These are phyloP conservation scores for Hypoxylon trugodes DNA, from an alignment of 495 filamentous ascomycete species.

Conservation along the genomic window DNA sequence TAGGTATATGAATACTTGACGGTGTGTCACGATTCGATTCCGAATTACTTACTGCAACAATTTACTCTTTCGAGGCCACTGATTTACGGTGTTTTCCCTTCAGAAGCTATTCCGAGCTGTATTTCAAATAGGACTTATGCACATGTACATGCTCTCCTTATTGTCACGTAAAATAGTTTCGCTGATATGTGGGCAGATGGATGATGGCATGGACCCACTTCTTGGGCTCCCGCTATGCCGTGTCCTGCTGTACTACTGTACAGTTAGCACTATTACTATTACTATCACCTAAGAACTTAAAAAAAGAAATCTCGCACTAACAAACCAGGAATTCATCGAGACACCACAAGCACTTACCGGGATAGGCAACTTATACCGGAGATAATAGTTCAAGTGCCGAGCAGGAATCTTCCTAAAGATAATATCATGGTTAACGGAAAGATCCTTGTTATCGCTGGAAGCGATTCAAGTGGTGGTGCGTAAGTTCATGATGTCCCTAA, in stretches of 20 bases:
- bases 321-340: background rate
- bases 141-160: background rate
- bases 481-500: conserved; percentile 56
- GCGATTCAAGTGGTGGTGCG: conserved; percentile 89
- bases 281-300: conserved; percentile 12
- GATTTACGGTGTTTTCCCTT: no score
- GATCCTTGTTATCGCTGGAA: conserved; percentile 84
- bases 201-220: conserved; percentile 21
- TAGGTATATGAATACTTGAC: background rate
- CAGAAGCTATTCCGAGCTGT: no score
- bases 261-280: background rate
- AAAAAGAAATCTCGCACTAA: conserved; percentile 26
- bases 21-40: no score
- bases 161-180: conserved; percentile 3
- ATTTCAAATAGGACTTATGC: background rate
- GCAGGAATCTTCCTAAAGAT: background rate
- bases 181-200: no score
- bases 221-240: conserved; percentile 2
- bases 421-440: conserved; percentile 51
- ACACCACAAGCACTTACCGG: no score
- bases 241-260: no score
- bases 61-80: no score
- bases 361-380: no score
- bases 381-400: conserved; percentile 3
- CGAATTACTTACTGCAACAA: background rate